Base-by-base conservation (phyloP, 139 green algal genomes). In the Haematococcus sp. region DNA sequence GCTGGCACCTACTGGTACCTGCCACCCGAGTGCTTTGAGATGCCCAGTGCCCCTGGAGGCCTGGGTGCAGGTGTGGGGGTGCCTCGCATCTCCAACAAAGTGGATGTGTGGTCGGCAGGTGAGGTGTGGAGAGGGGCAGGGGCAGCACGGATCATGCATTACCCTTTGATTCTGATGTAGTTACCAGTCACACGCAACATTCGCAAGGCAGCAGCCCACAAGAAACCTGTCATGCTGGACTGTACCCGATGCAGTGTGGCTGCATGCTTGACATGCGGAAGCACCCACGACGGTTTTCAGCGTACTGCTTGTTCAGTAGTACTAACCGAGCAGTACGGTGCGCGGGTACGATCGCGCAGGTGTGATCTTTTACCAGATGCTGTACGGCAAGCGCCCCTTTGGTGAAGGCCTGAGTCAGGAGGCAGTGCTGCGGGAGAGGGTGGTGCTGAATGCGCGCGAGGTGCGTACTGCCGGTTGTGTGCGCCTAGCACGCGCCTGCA, bases 1-100 rank as follows among this genome's bases (percentile, higher is more conserved):
- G 94, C 92, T 0, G 94, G 94, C 46, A 98, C 94, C 71, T 97
- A 97, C 87, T 98, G 92, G 91, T 94, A 96, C 81, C 80, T 93
- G 17, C 90, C 91, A 3, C 86, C 86, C 46, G 85, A 90, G 54
- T 87, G 82, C 77, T 97, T 97, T 74, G 87, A 94, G 65, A 76
- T 85, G 30, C 40, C 59, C 32, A 25, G 73, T 35, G 46, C 3
- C 51, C 56, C 17, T 7, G 11, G 40, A 7, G 40, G 40, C 7
- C 40, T 49, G 40, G 40, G 40, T 49, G 46, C 35, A 0, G 82
- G 75, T 4, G 19, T 32, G 16, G 51, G 60, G 20, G 44, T 34
- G 51, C 79, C 79, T 0, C 66, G 28, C 70, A 97, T 98, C 76
- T 91, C 83, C 54, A 97, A 93, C 82, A 98, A 98, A 88, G 92